Evolutionary conservation across 257 asterid genomes (phyloP).

Genomic region (Paulownia fortunei): DNA sequence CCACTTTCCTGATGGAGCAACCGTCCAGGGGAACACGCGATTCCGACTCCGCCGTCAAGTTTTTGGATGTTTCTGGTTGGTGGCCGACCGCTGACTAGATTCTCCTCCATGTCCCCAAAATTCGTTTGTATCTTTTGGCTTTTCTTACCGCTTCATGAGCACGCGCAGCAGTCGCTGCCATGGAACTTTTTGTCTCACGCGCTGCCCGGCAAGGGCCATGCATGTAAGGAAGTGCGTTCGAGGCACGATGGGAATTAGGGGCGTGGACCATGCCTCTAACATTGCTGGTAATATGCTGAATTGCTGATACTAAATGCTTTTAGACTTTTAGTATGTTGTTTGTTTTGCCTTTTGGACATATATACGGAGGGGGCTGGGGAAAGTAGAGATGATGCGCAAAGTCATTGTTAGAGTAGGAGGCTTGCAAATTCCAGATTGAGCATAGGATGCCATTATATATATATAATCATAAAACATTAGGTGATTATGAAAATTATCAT

Average conservation of each 20-base stretch:
- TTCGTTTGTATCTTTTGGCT: not conserved
- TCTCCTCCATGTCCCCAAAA: not conserved
- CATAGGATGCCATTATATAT: too few species aligned
- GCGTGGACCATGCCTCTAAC: not conserved
- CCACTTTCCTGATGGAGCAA: not conserved
- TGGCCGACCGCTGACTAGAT: slow-evolving; percentile 18
- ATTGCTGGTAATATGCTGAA: too few species aligned
- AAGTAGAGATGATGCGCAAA: too few species aligned
- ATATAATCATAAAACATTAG: too few species aligned
- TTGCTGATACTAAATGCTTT: too few species aligned
- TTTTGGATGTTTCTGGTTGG: not conserved
- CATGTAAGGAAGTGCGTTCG: not conserved
- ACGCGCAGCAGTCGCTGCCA: not conserved
- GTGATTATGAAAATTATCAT: too few species aligned
- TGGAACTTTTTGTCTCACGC: not conserved
- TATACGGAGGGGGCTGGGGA: too few species aligned
- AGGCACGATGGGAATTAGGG: not conserved
- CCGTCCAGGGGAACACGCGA: not conserved
- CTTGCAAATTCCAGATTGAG: too few species aligned
- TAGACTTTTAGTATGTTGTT: too few species aligned
- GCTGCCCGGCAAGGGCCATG: not conserved
- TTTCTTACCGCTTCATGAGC: not conserved
- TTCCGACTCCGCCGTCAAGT: slow-evolving; percentile 3
- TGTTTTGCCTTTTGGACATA: too few species aligned
- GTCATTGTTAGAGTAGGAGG: too few species aligned